Base-by-base conservation (phyloP, 2,329 filamentous ascomycete genomes). In the Monilinia polystroma region DNA sequence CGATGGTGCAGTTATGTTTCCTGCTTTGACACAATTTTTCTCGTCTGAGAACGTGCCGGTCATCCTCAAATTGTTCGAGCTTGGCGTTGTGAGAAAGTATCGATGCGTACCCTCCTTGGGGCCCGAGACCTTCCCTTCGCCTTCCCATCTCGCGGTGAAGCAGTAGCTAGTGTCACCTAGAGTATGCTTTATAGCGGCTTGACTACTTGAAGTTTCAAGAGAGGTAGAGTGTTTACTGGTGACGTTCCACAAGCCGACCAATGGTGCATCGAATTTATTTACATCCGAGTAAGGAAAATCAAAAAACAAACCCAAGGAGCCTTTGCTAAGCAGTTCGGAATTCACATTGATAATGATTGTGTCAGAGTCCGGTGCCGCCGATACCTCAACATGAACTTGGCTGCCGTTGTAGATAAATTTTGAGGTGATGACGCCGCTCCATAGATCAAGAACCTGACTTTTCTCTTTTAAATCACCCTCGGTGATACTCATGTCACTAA, bases 181-280 rank as follows among this genome's bases (percentile, higher is more conserved):
- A 59, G 77, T 72, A 63, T 81, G 79, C 11, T 72, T 70, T 4
- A 81, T 79, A 26, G 77, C 76, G 0, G 76, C 75, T 29, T 70
- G 59, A 0, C 70, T 66, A 2, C 63, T 57, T 1, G 53, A 65
- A 54, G 66, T 55, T 64, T 65, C 45, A 68, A 73, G 3, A 3
- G 67, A 71, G 0, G 80, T 81, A 0, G 75, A 78, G 64, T 81
- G 80, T 38, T 79, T 78, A 6, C 73, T 64, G 0, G 78, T 77
- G 23, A 78, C 79, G 23, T 80, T 76, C 35, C 79, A 74, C n/a
- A 77, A 73, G 0, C 80, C 80, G 0, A 77, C 79, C 43, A 80
- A 81, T 35, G 73, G 73, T 14, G 79, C 78, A 58, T 81, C 77
- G 35, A 79, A 81, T 66, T 82, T 81, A 68, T 80, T 80, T n/a